Evolutionary conservation across 2,329 filamentous ascomycete genomes (phyloP).

Genomic region (Nemania abortiva): DNA sequence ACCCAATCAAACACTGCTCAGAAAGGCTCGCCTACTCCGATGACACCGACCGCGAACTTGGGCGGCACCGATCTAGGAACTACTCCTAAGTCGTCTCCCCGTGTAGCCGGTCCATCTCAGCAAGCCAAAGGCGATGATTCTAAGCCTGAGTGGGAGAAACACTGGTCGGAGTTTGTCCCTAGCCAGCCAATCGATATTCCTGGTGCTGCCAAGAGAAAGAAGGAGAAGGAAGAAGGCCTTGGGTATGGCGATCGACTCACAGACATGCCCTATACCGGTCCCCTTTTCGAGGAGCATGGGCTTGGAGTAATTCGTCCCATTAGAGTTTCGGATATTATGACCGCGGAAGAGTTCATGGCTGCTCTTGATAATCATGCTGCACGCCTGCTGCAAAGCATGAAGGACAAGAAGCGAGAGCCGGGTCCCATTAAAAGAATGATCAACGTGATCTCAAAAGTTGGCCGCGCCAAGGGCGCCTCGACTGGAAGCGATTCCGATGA

Average conservation of each 20-base stretch:
- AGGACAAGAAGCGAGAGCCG: too few species aligned
- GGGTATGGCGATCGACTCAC: too few species aligned
- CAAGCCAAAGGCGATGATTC: neutral
- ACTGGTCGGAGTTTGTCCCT: neutral
- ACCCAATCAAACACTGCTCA: neutral
- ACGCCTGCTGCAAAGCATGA: too few species aligned
- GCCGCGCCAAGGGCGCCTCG: neutral
- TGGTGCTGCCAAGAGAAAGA: conserved; percentile 4
- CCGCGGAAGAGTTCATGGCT: too few species aligned
- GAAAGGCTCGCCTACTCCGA: neutral
- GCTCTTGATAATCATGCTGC: too few species aligned
- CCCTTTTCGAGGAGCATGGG: too few species aligned
- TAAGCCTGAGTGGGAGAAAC: neutral
- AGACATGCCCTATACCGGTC: too few species aligned
- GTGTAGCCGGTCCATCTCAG: neutral
- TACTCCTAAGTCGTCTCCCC: neutral
- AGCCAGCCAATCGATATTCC: conserved; percentile 25
- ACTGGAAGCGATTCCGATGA: neutral
- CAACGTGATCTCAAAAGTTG: neutral
- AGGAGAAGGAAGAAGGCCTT: too few species aligned
- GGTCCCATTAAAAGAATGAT: neutral
- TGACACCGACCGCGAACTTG: neutral
- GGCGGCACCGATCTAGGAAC: neutral
- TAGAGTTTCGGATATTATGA: too few species aligned
- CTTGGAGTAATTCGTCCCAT: too few species aligned